Base-by-base conservation (phyloP, 176 grass and related monocot species). In the Zizania latifolia region DNA sequence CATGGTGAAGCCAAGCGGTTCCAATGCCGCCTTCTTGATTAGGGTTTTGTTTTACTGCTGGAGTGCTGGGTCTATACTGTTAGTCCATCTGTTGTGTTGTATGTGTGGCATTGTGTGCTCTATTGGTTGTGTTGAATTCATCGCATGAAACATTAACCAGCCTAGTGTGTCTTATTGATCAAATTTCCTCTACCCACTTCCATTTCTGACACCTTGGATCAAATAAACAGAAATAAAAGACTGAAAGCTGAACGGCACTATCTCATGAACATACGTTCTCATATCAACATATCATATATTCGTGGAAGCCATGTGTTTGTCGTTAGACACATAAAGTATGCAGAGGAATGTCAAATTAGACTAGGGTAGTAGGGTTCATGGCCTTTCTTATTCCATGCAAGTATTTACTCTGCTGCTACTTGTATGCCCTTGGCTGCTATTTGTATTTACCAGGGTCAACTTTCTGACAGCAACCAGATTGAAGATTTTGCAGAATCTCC, bases 401-500 rank as follows among this genome's bases (percentile, higher is more conserved):
- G 37, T 36, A n/a, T 85, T 64, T 58, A 36, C 23, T 77, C 16
- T 79, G 39, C 55, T 53, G 48, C 48, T 53, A 53, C 16, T 12
- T 46, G 84, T 77, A 35, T 36, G 45, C 37, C 30, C 36, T 71
- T 86, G 84, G 37, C 39, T 77, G 71, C 65, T 50, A 8, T 40
- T 68, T 54, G 34, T 50, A 8, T 40, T 68, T 54, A 27, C 40
- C 17, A 57, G 1, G 22, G 65, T 62, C 79, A 72, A 59, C 48
- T 82, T 19, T 65, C 30, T 72, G 48, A 28, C 10, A 72, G 48
- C 48, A 72, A 58, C 73, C 8, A 34, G 19, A 29, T 30, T 81
- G 13, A 69, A 76, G 54, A 71, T 62, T 75, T 31, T 15, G 58
- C 62, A 75, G 59, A 82, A 82, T 82, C 79, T 78, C 59, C 5